Conservation (phyloP, 2,329 filamentous ascomycete species). For the Ascochyta koolunga region DNA sequence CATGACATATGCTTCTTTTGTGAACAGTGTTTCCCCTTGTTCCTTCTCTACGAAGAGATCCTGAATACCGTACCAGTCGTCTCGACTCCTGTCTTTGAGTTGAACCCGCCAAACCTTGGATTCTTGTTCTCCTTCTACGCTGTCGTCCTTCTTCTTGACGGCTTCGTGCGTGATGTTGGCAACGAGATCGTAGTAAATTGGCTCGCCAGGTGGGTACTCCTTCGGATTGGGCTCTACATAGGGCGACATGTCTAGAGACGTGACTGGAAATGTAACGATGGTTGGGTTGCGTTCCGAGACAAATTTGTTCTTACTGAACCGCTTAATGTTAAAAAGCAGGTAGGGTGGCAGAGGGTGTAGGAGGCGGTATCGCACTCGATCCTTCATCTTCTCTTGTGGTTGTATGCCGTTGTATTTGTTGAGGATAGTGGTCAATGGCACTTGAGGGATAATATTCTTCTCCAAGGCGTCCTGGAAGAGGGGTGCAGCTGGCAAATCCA, state of each 20-base stretch:
- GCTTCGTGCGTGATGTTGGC: constrained; percentile 93
- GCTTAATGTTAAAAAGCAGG: constrained; percentile 93
- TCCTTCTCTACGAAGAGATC: constrained; percentile 92
- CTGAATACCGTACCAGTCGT: constrained; percentile 92
- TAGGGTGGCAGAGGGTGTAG: constrained; percentile 90
- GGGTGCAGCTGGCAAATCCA: constrained; percentile 89
- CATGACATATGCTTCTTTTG: constrained; percentile 94
- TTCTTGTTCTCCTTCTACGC: constrained; percentile 86
- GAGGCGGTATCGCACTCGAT: constrained; percentile 86
- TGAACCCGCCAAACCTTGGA: constrained; percentile 96
- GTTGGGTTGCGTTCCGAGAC: constrained; percentile 95
- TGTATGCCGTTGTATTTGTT: constrained; percentile 90
- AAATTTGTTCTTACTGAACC: constrained; percentile 96
- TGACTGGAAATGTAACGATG: constrained; percentile 93
- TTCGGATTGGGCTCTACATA: constrained; percentile 88
- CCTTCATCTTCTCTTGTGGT: constrained; percentile 86
- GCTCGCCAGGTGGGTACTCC: constrained; percentile 73
- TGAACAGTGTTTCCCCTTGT: constrained; percentile 85
- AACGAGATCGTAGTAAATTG: constrained; percentile 93
- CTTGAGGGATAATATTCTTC: constrained; percentile 94
- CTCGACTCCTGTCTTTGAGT: constrained; percentile 77
- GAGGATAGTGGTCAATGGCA: constrained; percentile 76
- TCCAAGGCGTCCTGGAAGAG: constrained; percentile 95
- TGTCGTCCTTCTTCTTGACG: constrained; percentile 76
- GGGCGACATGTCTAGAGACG: constrained; percentile 82